These are phyloP conservation scores for Sporothrix schenckii DNA, from an alignment of 2,329 filamentous ascomycete genomes.

Conservation along the genomic window DNA sequence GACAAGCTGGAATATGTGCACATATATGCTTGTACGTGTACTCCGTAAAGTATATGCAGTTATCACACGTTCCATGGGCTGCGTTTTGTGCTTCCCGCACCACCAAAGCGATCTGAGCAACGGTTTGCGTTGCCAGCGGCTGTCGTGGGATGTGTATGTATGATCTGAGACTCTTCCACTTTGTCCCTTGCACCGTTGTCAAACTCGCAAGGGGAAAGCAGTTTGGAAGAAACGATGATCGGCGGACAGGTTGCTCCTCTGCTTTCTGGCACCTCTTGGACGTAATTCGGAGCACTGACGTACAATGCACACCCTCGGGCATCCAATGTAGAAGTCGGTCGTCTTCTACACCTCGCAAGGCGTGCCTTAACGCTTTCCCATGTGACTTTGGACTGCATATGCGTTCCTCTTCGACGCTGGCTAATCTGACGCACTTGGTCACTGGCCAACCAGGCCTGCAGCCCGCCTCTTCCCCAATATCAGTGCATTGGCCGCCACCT, in stretches of 20 bases:
- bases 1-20: conserved; percentile 3
- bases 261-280: not conserved
- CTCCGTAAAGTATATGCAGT: not conserved
- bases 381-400: conserved; percentile 26
- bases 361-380: conserved; percentile 11
- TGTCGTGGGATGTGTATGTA: not conserved
- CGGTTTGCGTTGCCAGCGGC: not conserved
- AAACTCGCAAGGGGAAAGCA: conserved; percentile 7
- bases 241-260: not conserved
- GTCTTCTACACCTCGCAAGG: conserved; percentile 3
- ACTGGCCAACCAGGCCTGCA: not conserved
- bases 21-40: not conserved
- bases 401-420: not conserved
- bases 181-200: conserved; percentile 8
- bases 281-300: not conserved
- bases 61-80: conserved; percentile 4
- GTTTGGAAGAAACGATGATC: conserved; percentile 9
- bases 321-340: not conserved
- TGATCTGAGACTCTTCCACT: conserved; percentile 7
- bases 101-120: not conserved
- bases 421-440: not conserved
- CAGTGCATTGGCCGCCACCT: conserved; percentile 15
- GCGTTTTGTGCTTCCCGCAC: conserved; percentile 4
- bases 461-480: not conserved
- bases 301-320: no score